Base-by-base conservation (phyloP, 2,329 filamentous ascomycete genomes). In the Penicillium sp. region DNA sequence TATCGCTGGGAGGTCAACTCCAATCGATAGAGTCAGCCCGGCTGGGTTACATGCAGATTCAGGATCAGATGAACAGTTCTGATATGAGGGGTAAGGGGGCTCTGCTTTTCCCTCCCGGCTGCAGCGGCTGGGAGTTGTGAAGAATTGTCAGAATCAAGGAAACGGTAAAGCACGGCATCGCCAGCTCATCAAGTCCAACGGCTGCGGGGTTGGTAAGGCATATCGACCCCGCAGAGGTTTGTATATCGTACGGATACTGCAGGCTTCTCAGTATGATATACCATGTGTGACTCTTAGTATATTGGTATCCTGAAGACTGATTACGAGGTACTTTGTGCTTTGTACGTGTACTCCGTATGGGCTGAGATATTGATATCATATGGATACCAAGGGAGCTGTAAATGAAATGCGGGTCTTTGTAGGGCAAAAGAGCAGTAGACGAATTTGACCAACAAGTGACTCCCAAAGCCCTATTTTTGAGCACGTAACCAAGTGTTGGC, bases 121-220 rank as follows among this genome's bases (percentile, higher is more conserved):
- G 39, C 54, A 36, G 51, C 53, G 51, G 54, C 38, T 42, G 44
- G 21, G n/a, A 42, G 14, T 32, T 27, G 32, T 52, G 47, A 31
- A 39, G 18, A 55, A 21, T 38, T 21, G n/a, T 8, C 18, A 34
- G 47, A 60, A 62, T 56, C 59, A 59, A 48, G 57, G 49, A 58
- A 61, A 53, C 22, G 22, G 34, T 56, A 48, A 58, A 56, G 50
- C 54, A 60, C 55, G 44, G 50, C 59, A 56, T 55, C 49, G 57
- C 55, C 61, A 63, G 48, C 57, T 54, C 61, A 63, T 62, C 55
- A 59, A 47, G 29, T 54, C 24, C 18, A 58, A 58, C 50, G 51
- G 34, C 34, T 50, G 60, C 58, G 60, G 58, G 57, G 57, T 53
- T 55, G 14, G 38, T 21, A 40, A 11, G 32, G 27, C 36, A 21